A percentile compares a stretch with the other conserved stretches of the same genome.
These are phyloP conservation scores for Millerozyma acaciae DNA, from an alignment of 805 yeast genomes.

Conservation along the genomic window DNA sequence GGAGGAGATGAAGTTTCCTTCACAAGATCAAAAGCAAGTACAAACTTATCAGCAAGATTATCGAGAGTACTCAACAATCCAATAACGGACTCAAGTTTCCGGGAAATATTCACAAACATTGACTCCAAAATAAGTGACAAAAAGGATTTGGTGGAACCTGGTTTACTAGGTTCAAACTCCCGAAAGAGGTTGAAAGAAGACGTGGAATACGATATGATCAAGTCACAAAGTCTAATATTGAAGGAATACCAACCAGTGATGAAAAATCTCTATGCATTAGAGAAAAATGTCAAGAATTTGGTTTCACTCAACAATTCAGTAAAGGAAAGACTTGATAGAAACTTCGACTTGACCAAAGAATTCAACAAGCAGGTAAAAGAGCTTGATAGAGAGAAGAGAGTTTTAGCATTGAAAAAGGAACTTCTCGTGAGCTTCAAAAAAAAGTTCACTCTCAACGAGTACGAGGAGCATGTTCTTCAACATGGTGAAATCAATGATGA, in stretches of 20 bases:
- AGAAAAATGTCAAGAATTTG: constrained; percentile 14
- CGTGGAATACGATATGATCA: constrained; percentile 57
- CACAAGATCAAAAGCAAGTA: constrained; percentile 2
- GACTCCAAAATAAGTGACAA: constrained; percentile 22
- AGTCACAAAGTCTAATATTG: constrained; percentile 41
- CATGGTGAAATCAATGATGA: constrained; percentile 45
- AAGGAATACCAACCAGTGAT: constrained; percentile 33
- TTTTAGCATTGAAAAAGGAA: constrained; percentile 46
- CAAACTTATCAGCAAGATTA: constrained; percentile 40
- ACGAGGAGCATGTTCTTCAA: constrained; percentile 60
- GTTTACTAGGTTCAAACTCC: constrained; percentile 53
- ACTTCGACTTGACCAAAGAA: constrained; percentile 17
- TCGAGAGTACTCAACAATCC: constrained; percentile 47
- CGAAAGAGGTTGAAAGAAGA: constrained; percentile 58
- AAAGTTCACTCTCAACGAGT: constrained; percentile 64
- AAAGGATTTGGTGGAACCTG: constrained; percentile 42
- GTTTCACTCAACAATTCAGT: constrained; percentile 26
- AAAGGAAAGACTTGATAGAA: constrained; percentile 35
- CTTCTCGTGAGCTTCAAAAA: constrained; percentile 52
- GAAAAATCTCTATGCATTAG: constrained; percentile 20
- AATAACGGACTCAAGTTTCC: constrained; percentile 34
- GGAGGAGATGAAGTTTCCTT: background rate
- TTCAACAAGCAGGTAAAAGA: constrained; percentile 22
- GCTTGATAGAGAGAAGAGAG: constrained; percentile 27
- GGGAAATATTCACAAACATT: constrained; percentile 30